phyloP scores from a whole-genome alignment of 129 eudicot species.

The Helianthus tuberosus region DNA sequence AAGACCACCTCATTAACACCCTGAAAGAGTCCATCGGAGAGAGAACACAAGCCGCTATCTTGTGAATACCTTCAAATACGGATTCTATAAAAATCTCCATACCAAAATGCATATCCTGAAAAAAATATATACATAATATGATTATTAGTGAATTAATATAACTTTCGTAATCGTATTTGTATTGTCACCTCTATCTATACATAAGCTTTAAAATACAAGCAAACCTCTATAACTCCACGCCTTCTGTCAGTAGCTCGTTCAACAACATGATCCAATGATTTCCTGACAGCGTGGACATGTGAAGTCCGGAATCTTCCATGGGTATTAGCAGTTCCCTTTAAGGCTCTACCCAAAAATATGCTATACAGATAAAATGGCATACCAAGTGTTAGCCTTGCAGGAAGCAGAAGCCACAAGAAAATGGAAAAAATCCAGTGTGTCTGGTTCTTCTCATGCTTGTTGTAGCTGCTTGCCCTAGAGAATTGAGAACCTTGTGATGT shows the following conservation, averaged over 20 bases:
- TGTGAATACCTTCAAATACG: slow-evolving; percentile 76
- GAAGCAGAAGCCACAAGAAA: slow-evolving; percentile 70
- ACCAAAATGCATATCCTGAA: slow-evolving; percentile 59
- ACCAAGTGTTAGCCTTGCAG: slow-evolving; percentile 56
- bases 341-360: slow-evolving; percentile 37
- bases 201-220: slow-evolving; percentile 14
- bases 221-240: slow-evolving; percentile 95
- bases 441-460: slow-evolving; percentile 47
- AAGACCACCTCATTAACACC: slow-evolving; percentile 51
- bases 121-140: not conserved
- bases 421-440: slow-evolving; percentile 46
- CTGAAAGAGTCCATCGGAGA: slow-evolving; percentile 64
- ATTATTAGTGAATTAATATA: not conserved
- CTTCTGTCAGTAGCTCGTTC: slow-evolving; percentile 89
- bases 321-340: slow-evolving; percentile 29
- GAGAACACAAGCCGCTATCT: slow-evolving; percentile 68
- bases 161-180: not conserved
- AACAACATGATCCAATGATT: slow-evolving; percentile 63
- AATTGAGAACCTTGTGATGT: slow-evolving; percentile 64
- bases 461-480: slow-evolving; percentile 66
- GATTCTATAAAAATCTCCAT: slow-evolving; percentile 82
- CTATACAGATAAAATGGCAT: slow-evolving; percentile 54
- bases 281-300: slow-evolving; percentile 42
- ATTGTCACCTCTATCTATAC: not conserved
- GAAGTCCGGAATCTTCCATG: slow-evolving; percentile 35